phyloP scores from a whole-genome alignment of 495 filamentous ascomycete species.

The Penicillium malachiteum region DNA sequence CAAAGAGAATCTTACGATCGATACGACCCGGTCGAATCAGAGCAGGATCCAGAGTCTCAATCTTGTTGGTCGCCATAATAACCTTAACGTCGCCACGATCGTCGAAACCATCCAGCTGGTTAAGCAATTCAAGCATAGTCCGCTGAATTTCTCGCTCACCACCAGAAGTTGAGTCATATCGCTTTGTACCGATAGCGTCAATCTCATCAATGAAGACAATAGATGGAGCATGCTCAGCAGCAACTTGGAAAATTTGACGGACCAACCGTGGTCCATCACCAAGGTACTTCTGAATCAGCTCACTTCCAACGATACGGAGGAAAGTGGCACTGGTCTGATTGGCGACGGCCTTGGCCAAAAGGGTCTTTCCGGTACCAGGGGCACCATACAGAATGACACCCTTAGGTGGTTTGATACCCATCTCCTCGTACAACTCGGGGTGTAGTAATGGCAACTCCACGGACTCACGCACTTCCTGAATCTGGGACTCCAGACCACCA shows the following conservation, averaged over 20 bases:
- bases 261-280: conserved; percentile 94
- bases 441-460: conserved; percentile 95
- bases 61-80: conserved; percentile 99
- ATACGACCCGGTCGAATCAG: conserved; percentile 97
- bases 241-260: conserved; percentile 96
- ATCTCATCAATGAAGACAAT: conserved; percentile 99
- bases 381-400: conserved; percentile 99
- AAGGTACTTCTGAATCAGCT: conserved; percentile 98
- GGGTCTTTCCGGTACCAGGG: conserved; percentile 94
- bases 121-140: conserved; percentile 97
- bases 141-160: conserved; percentile 97
- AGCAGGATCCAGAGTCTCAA: conserved; percentile 94
- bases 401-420: conserved; percentile 99
- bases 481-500: conserved; percentile 90
- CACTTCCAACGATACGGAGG: conserved; percentile 94
- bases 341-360: conserved; percentile 95
- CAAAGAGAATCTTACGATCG: conserved; percentile 98
- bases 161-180: conserved; percentile 95
- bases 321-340: conserved; percentile 99
- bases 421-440: conserved; percentile 98
- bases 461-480: conserved; percentile 96
- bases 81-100: conserved; percentile 99
- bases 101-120: conserved; percentile 98
- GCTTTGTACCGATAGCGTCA: conserved; percentile 98
- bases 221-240: conserved; percentile 91